phyloP scores from a whole-genome alignment of 768 basidiomycete species.

The Leccinellum albellum region DNA sequence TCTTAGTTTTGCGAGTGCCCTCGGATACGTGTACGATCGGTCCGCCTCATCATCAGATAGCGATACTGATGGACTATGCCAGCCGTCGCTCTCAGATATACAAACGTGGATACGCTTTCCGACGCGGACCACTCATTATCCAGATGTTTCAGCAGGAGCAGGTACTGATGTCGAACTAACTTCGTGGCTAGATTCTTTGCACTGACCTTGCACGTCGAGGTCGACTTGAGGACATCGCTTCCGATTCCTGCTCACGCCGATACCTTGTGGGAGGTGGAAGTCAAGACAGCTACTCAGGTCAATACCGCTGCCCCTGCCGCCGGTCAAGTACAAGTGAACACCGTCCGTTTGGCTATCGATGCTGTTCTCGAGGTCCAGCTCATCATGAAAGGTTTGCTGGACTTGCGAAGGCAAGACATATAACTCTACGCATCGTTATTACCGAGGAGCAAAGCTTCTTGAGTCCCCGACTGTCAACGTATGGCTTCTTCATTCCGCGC shows the following conservation, averaged over 20 bases:
- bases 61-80: constrained; percentile 2
- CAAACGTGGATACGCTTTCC: constrained; percentile 77
- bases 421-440: constrained; percentile 26
- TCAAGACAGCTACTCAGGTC: constrained; percentile 76
- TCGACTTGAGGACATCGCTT: constrained; percentile 70
- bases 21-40: constrained; percentile 65
- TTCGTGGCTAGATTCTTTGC: background rate
- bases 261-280: constrained; percentile 85
- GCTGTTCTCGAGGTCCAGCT: constrained; percentile 78
- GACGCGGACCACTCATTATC: constrained; percentile 65
- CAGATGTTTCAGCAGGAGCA: constrained; percentile 86
- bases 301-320: constrained; percentile 49
- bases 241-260: constrained; percentile 76
- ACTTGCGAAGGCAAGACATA: constrained; percentile 70
- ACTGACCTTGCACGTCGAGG: constrained; percentile 37
- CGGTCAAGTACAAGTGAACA: constrained; percentile 54
- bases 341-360: constrained; percentile 65
- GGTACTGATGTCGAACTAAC: constrained; percentile 34
- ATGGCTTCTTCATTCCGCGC: background rate
- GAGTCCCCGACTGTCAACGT: background rate
- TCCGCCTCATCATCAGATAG: background rate
- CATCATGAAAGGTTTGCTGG: constrained; percentile 80
- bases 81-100: constrained; percentile 74
- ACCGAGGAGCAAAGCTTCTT: background rate
- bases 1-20: constrained; percentile 71